Percentiles rank a stretch among this genome's conserved stretches.
phyloP scores from a whole-genome alignment of 257 asterid species.

The Sherardia arvensis region DNA sequence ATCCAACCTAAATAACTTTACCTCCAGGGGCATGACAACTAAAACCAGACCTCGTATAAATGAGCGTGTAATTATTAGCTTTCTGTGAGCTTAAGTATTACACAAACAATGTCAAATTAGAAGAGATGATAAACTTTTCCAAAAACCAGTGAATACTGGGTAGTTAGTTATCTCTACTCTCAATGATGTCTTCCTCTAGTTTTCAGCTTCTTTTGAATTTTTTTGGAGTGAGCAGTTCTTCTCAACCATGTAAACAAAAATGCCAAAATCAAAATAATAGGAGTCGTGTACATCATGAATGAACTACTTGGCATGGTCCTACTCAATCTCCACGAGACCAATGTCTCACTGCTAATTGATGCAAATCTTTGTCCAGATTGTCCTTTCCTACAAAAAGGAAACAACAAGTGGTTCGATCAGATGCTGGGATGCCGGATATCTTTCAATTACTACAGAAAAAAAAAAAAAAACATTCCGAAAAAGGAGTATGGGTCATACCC shows the following conservation, averaged over 20 bases:
- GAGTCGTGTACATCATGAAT: conserved; percentile 28
- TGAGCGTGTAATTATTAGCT: not conserved
- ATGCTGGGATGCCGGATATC: not conserved
- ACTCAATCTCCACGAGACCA: conserved; percentile 26
- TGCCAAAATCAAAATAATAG: conserved; percentile 30
- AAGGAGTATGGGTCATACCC: conserved; percentile 35
- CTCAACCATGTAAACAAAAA: conserved; percentile 25
- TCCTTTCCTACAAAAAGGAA: conserved; percentile 37
- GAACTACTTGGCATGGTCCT: conserved; percentile 27
- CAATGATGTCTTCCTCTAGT: not conserved
- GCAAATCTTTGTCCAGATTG: conserved; percentile 69
- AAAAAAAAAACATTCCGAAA: not conserved
- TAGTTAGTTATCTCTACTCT: not conserved
- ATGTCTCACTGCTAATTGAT: conserved; percentile 40
- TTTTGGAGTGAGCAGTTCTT: conserved; percentile 25
- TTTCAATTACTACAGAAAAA: not conserved
- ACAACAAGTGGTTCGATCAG: not conserved
- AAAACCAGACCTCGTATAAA: not conserved
- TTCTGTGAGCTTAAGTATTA: no score
- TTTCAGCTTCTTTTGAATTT: conserved; percentile 17
- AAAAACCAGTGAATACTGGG: not conserved
- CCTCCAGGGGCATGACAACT: not conserved
- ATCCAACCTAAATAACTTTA: no score
- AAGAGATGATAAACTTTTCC: not conserved
- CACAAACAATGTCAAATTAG: no score